These are phyloP conservation scores for Ustulina deusta DNA, from an alignment of 2,329 filamentous ascomycete species.

Conservation along the genomic window DNA sequence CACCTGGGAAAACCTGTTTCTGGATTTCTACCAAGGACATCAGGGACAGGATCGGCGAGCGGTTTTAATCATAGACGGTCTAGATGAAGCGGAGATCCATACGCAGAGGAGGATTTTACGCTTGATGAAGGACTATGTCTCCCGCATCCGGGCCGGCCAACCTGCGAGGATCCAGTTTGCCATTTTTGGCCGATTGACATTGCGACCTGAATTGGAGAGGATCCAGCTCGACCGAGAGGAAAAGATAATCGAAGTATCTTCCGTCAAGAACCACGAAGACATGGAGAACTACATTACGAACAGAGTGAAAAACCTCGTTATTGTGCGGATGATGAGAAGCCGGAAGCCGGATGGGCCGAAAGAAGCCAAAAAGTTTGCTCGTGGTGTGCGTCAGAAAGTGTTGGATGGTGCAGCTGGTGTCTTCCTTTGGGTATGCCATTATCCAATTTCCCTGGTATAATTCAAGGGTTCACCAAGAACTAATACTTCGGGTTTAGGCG, in stretches of 20 bases:
- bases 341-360: slow-evolving; percentile 21
- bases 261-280: slow-evolving; percentile 20
- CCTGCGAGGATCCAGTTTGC: slow-evolving; percentile 24
- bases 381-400: slow-evolving; percentile 16
- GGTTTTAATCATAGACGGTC: slow-evolving; percentile 17
- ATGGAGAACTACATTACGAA: slow-evolving; percentile 26
- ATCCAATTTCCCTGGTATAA: not conserved
- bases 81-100: slow-evolving; percentile 20
- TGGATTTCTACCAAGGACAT: slow-evolving; percentile 17
- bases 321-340: slow-evolving; percentile 24
- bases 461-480: not conserved
- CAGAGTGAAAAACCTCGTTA: slow-evolving; percentile 16
- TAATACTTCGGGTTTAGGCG: slow-evolving; percentile 4
- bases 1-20: slow-evolving; percentile 23
- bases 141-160: slow-evolving; percentile 16
- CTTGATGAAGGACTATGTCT: slow-evolving; percentile 27
- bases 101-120: slow-evolving; percentile 17
- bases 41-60: slow-evolving; percentile 12
- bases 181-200: slow-evolving; percentile 18
- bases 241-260: slow-evolving; percentile 26
- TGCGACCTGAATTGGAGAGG: slow-evolving; percentile 18
- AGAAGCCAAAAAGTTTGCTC: slow-evolving; percentile 23
- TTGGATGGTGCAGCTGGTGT: slow-evolving; percentile 26
- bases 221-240: slow-evolving; percentile 23
- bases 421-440: slow-evolving; percentile 15